phyloP scores from a whole-genome alignment of 2,329 filamentous ascomycete species.

The Xenosphaeropsis pyriputrescens region DNA sequence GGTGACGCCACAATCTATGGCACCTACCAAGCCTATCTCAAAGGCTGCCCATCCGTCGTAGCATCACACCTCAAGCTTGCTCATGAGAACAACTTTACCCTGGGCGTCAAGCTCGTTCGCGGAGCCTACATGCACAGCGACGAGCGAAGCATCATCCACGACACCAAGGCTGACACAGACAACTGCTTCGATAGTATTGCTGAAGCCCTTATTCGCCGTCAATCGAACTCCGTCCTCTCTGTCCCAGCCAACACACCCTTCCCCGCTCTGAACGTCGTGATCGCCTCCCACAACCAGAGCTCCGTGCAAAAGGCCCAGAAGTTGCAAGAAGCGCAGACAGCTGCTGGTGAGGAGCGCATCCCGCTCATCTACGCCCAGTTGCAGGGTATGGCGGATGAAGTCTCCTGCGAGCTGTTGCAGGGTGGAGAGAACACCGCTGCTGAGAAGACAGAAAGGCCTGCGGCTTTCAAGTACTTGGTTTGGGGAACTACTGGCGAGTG shows the following conservation, averaged over 20 bases:
- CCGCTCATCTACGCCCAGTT: constrained; percentile 60
- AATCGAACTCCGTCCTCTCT: constrained; percentile 39
- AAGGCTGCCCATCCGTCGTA: constrained; percentile 41
- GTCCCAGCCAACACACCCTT: constrained; percentile 27
- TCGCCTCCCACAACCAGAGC: constrained; percentile 71
- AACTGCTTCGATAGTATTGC: constrained; percentile 58
- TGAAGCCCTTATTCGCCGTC: constrained; percentile 47
- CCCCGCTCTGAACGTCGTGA: constrained; percentile 46
- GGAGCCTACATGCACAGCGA: constrained; percentile 62
- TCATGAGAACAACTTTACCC: constrained; percentile 41
- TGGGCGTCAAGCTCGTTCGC: constrained; percentile 63
- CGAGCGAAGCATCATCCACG: constrained; percentile 54
- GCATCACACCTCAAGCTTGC: constrained; percentile 44
- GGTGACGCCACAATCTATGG: constrained; percentile 61
- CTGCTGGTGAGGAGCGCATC: constrained; percentile 20
- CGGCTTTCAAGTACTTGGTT: constrained; percentile 51
- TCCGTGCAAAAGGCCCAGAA: constrained; percentile 46
- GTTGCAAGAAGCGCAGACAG: constrained; percentile 27
- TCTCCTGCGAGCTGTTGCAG: constrained; percentile 47
- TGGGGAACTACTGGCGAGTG: constrained; percentile 67
- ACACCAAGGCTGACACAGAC: constrained; percentile 59
- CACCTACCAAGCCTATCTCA: constrained; percentile 68
- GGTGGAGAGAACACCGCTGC: constrained; percentile 9
- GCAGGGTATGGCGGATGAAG: constrained; percentile 91
- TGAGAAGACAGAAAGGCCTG: constrained; percentile 18